Evolutionary conservation across 306 rosid species (phyloP), one percentile per base, ranked within the genome.

Genomic region (Echinosophora koreensis): DNA sequence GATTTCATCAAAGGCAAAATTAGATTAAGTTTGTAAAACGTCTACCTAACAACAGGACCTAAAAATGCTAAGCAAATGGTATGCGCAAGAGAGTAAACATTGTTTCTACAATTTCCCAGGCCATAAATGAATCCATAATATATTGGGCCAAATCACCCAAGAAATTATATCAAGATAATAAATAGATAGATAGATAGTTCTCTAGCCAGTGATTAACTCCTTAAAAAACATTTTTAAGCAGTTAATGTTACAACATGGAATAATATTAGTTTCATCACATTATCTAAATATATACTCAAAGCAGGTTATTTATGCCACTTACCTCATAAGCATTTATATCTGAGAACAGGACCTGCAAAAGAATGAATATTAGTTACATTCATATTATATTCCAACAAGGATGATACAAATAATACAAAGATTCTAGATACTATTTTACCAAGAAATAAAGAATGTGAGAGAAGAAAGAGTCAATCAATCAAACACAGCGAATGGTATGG

Each of bases 241-340:
- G 41, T 15, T n/a, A 32, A 30, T 65, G 49, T 18, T 51, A 76
- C 44, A 55, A 37, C 35, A 57, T 54, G n/a, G 13, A 51, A n/a
- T 61, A 7, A 56, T 11, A 77, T 46, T 50, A 57, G 46, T 52
- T 74, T 68, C 13, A 70, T 49, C 57, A 38, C 44, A 73, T 59
- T 65, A 61, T 6, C 4, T 5, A 3, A 16, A 50, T 17, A 57
- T 2, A 32, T 9, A 28, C 38, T 4, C 1, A n/a, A 32, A 54
- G 58, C 14, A 61, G 79, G 35, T 35, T 14, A 42, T 56, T 37
- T 1, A 39, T 3, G 74, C 28, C 38, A 62, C 89, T 77, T 52
- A 92, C 99, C 94, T 92, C 97, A 61, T 92, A 91, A 59, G 99
- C 97, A 79, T 84, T 95, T 30, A 92, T 58, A 80, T 95, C 99